These are phyloP conservation scores for Chlamydomonas asymmetrica DNA, from an alignment of 139 green algal species.

Conservation along the genomic window DNA sequence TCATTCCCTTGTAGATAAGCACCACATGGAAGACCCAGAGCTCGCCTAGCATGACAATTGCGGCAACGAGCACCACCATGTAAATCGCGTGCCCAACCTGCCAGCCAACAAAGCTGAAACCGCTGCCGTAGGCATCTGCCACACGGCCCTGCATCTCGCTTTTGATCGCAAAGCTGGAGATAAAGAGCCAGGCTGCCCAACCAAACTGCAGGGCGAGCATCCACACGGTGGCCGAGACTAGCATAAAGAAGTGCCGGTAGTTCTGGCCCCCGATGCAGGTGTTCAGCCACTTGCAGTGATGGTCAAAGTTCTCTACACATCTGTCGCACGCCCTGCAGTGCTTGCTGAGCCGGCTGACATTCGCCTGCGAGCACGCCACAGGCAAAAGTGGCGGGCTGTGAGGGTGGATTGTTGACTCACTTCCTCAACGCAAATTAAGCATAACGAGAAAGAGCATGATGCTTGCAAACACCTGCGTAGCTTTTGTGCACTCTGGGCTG, in stretches of 20 bases:
- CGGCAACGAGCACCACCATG: conserved; percentile 23
- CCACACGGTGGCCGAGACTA: conserved; percentile 41
- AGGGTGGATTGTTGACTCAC: background rate
- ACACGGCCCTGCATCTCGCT: conserved; percentile 18
- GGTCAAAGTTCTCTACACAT: conserved; percentile 77
- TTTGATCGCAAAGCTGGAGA: conserved; percentile 37
- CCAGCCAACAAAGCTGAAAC: conserved; percentile 39
- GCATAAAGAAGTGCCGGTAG: conserved; percentile 70
- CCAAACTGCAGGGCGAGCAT: conserved; percentile 46
- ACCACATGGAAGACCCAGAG: conserved; percentile 73
- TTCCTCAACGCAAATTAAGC: background rate
- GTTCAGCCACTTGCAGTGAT: conserved; percentile 82
- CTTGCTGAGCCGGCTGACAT: conserved; percentile 59
- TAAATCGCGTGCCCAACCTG: conserved; percentile 39
- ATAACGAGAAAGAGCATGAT: background rate
- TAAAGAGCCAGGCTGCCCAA: conserved; percentile 46
- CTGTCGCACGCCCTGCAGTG: conserved; percentile 76
- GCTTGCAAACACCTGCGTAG: background rate
- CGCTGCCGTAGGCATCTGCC: conserved; percentile 21
- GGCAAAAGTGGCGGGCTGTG: background rate
- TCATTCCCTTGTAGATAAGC: conserved; percentile 54
- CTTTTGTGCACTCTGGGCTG: background rate
- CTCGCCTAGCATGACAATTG: conserved; percentile 54
- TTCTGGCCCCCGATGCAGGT: conserved; percentile 76
- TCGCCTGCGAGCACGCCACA: conserved; percentile 33